Evolutionary conservation across 441 rosid genomes (phyloP).

Genomic region (Adansonia rubrostipa): DNA sequence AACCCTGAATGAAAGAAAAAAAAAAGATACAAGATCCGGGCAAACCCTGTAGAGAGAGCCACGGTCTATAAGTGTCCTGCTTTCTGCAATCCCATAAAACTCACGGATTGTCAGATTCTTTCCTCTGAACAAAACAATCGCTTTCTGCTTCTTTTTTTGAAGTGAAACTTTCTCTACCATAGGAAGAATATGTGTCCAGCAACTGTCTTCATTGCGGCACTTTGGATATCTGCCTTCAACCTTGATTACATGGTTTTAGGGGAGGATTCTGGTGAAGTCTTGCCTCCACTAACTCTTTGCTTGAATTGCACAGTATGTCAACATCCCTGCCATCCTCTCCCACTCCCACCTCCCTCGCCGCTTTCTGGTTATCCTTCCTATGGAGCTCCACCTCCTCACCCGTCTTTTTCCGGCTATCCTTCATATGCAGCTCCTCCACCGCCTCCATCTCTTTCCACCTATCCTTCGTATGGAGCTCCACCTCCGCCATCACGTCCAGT

Average conservation of each 20-base stretch:
- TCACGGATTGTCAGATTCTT: constrained; percentile 12
- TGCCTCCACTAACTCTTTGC: constrained; percentile 31
- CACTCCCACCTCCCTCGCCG: constrained; percentile 39
- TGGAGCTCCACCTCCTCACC: constrained; percentile 31
- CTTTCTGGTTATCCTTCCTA: constrained; percentile 28
- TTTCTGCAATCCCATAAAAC: constrained; percentile 22
- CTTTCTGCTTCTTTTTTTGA: constrained; percentile 19
- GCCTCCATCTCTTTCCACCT: constrained; percentile 33
- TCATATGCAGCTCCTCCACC: constrained; percentile 27
- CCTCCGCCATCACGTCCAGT: constrained; percentile 37
- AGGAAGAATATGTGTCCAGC: constrained; percentile 32
- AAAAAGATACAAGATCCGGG: constrained; percentile 20
- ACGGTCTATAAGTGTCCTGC: constrained; percentile 17
- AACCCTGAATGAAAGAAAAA: constrained; percentile 31
- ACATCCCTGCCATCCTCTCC: constrained; percentile 41
- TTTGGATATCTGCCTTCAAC: constrained; percentile 28
- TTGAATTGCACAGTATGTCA: constrained; percentile 37
- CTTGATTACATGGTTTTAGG: constrained; percentile 29
- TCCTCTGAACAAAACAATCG: background rate
- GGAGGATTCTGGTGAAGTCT: constrained; percentile 27
- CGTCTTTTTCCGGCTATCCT: too few species aligned
- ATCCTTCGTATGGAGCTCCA: constrained; percentile 38
- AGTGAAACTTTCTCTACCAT: background rate
- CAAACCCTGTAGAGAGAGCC: constrained; percentile 7
- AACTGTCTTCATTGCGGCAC: constrained; percentile 24